Percentiles rank a stretch among this genome's conserved stretches.
These are phyloP conservation scores for Stylosanthes scabra DNA, from an alignment of 331 rosid species.

Conservation along the genomic window DNA sequence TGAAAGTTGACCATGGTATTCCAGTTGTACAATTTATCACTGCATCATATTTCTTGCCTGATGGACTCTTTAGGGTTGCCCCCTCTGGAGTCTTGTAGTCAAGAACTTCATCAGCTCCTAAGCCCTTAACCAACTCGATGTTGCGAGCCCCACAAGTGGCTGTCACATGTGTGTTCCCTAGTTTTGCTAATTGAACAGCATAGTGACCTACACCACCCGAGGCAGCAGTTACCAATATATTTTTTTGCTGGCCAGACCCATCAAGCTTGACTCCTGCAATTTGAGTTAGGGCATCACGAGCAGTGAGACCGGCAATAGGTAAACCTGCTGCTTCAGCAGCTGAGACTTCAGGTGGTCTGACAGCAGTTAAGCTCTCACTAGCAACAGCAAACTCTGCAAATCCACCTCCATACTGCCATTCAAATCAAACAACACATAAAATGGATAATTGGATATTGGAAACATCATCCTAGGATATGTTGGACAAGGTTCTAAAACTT, in stretches of 20 bases:
- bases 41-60: slow-evolving; percentile 74
- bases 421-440: slow-evolving; percentile 28
- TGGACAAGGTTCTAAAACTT: slow-evolving; percentile 6
- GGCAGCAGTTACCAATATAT: slow-evolving; percentile 74
- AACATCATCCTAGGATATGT: background rate
- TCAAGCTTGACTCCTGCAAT: slow-evolving; percentile 74
- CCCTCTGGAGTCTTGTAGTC: slow-evolving; percentile 85
- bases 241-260: slow-evolving; percentile 56
- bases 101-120: slow-evolving; percentile 94
- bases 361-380: slow-evolving; percentile 54
- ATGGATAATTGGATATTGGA: background rate
- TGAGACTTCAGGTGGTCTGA: slow-evolving; percentile 66
- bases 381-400: slow-evolving; percentile 69
- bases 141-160: slow-evolving; percentile 90
- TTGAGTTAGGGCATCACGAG: slow-evolving; percentile 70
- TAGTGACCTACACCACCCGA: slow-evolving; percentile 75
- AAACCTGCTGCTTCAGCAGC: slow-evolving; percentile 68
- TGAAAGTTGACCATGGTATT: slow-evolving; percentile 79
- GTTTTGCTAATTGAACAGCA: slow-evolving; percentile 88
- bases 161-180: slow-evolving; percentile 81
- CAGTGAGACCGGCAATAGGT: slow-evolving; percentile 73
- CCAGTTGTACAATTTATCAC: slow-evolving; percentile 68
- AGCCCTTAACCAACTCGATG: slow-evolving; percentile 59
- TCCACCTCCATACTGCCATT: slow-evolving; percentile 73
- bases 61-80: slow-evolving; percentile 74